Base-by-base conservation (phyloP, 2,329 filamentous ascomycete species). In the Metarhizium anisopliae region DNA sequence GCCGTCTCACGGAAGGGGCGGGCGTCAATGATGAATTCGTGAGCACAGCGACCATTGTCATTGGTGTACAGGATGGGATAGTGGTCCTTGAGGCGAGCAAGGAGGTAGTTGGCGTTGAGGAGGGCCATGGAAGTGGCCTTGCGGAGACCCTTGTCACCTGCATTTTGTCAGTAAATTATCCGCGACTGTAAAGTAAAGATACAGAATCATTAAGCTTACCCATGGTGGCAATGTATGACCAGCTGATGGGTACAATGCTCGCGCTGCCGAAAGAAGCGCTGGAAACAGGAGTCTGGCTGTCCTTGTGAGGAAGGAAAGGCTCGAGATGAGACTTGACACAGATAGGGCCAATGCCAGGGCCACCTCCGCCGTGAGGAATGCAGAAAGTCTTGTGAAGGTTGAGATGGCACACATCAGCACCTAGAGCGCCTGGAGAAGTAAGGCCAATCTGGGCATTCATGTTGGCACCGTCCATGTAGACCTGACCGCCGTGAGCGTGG, bases 351-450 rank as follows among this genome's bases (percentile, higher is more conserved):
- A 96, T 90, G 65, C 93, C 93, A 10, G 93, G 93, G 16, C 93
- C 93, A 61, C 93, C 93, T 60, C 93, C 93, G 55, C 93, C 93
- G 72, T 97, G 93, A 50, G 93, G 93, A 66, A 97, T 97, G 70
- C 93, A 97, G 79, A 97, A 97, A 3, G 93, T 97, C 82, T 97
- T 97, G 83, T 97, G 93, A 47, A 97, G 81, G 73, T 97, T 97
- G 58, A 97, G 79, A 76, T 96, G 93, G 80, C 93, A 97, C 43
- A 96, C 92, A 69, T 97, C 93, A 35, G 93, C 93, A 20, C 93
- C 93, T 62, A 97, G 95, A 70, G 95, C 91, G 43, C 93, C 93
- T 2, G 93, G 93, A 0, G 90, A 95, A 76, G 90, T 96, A 11
- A 97, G 81, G 13, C 93, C 93, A 60, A 97, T 96, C 72, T 97